These are phyloP conservation scores for Panellus pusillus DNA, from an alignment of 768 basidiomycete genomes.

Conservation along the genomic window DNA sequence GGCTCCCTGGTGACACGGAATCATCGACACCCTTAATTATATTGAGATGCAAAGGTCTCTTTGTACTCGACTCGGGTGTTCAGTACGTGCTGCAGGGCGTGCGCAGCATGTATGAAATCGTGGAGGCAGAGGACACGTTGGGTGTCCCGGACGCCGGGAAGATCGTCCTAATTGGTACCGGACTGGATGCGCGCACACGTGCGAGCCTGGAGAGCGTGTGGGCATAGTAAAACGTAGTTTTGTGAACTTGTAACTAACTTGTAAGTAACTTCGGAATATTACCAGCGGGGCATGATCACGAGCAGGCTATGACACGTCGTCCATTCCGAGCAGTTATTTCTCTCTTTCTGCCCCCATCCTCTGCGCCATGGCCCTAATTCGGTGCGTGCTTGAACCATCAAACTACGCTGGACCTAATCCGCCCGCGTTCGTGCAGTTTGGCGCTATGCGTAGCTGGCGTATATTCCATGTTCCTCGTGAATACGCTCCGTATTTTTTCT, in stretches of 20 bases:
- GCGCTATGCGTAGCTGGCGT: conserved; percentile 81
- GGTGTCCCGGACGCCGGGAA: conserved; percentile 70
- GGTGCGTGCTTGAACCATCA: conserved; percentile 6
- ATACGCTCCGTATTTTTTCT: conserved; percentile 23
- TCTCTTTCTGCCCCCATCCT: background rate
- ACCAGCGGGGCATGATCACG: background rate
- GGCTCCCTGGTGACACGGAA: conserved; percentile 37
- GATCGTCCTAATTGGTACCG: conserved; percentile 85
- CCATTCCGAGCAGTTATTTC: background rate
- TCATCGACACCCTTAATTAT: conserved; percentile 48
- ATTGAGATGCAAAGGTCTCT: conserved; percentile 87
- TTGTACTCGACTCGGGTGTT: conserved; percentile 52
- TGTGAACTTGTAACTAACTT: too few relatives aligned
- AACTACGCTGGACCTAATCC: conserved; percentile 1
- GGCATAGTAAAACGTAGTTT: background rate
- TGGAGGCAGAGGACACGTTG: conserved; percentile 40
- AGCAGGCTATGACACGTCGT: conserved; percentile 13
- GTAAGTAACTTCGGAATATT: background rate
- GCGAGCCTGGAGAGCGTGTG: conserved; percentile 45
- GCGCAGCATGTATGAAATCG: conserved; percentile 83
- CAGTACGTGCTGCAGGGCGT: conserved; percentile 89
- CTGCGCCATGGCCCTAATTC: conserved; percentile 23
- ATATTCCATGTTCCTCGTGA: conserved; percentile 88
- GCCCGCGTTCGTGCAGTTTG: conserved; percentile 43
- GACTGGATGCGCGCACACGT: conserved; percentile 58